Evolutionary conservation across 192 early-diverging fungal genomes (phyloP).

Genomic region (Coemansia aciculifera): DNA sequence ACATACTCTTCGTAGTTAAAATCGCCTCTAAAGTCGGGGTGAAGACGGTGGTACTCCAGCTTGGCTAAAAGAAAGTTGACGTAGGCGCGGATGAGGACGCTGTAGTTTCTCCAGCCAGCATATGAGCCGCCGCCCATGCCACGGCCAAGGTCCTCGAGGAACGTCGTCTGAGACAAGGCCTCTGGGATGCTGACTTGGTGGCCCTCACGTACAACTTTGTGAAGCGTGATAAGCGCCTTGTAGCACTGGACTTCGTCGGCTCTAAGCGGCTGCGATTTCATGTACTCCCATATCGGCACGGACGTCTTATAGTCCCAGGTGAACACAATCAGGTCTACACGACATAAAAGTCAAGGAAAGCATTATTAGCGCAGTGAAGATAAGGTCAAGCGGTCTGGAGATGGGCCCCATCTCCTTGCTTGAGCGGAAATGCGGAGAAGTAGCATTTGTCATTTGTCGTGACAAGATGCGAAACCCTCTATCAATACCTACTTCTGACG

Average conservation of each 20-base stretch:
- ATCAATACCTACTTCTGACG: constrained; percentile 57
- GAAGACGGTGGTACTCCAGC: constrained; percentile 86
- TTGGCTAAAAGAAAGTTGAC: constrained; percentile 87
- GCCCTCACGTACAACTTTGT: constrained; percentile 94
- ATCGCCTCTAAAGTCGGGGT: constrained; percentile 90
- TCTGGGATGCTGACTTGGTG: constrained; percentile 84
- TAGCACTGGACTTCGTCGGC: constrained; percentile 95
- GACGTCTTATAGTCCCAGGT: constrained; percentile 92
- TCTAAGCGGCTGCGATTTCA: constrained; percentile 85
- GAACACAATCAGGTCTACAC: constrained; percentile 78
- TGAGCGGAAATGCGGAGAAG: neutral
- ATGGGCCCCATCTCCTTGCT: neutral
- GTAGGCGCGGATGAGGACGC: constrained; percentile 84
- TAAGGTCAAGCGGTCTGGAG: neutral
- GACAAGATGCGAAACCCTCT: neutral
- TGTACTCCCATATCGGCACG: constrained; percentile 78
- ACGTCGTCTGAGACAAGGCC: constrained; percentile 72
- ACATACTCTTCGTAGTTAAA: constrained; percentile 99
- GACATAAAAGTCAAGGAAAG: constrained; percentile 24
- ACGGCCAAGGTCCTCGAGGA: constrained; percentile 75
- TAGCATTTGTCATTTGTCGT: neutral
- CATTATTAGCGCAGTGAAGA: neutral
- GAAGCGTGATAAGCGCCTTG: constrained; percentile 90
- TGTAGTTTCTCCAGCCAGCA: constrained; percentile 65
- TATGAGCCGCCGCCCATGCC: constrained; percentile 36